Percentiles rank a stretch among this genome's conserved stretches.
phyloP scores from a whole-genome alignment of 2,329 filamentous ascomycete genomes.

The Stromatinia cepivora region DNA sequence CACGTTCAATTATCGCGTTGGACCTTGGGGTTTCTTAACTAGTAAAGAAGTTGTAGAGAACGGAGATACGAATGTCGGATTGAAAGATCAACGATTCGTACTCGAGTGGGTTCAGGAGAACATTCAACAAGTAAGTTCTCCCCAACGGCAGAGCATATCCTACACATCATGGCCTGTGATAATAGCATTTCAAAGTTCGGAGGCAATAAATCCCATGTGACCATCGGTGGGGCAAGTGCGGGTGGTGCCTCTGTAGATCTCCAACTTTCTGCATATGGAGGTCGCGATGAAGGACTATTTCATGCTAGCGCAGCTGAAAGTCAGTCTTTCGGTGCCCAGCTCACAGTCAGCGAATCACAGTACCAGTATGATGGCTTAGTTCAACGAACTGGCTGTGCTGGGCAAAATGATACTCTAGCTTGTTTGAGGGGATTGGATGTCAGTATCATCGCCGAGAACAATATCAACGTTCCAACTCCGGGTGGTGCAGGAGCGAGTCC shows the following conservation, averaged over 20 bases:
- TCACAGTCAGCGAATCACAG: conserved; percentile 49
- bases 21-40: conserved; percentile 70
- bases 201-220: conserved; percentile 66
- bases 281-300: conserved; percentile 51
- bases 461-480: conserved; percentile 45
- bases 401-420: conserved; percentile 43
- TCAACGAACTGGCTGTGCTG: conserved; percentile 46
- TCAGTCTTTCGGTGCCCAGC: conserved; percentile 52
- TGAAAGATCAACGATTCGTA: conserved; percentile 69
- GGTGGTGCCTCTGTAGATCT: conserved; percentile 66
- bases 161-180: not conserved
- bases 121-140: conserved; percentile 49
- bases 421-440: conserved; percentile 50
- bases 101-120: conserved; percentile 69
- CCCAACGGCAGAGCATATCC: not conserved
- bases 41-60: conserved; percentile 52
- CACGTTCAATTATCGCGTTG: conserved; percentile 75
- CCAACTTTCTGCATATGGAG: conserved; percentile 59
- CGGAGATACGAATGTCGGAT: conserved; percentile 65
- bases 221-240: conserved; percentile 67
- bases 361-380: conserved; percentile 55
- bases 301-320: conserved; percentile 53
- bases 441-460: conserved; percentile 46
- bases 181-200: conserved; percentile 54
- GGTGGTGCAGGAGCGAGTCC: conserved; percentile 43